A percentile compares a stretch with the other conserved stretches of the same genome.
These are phyloP conservation scores for Plectosphaerella cucumerina DNA, from an alignment of 2,329 filamentous ascomycete species.

Conservation along the genomic window DNA sequence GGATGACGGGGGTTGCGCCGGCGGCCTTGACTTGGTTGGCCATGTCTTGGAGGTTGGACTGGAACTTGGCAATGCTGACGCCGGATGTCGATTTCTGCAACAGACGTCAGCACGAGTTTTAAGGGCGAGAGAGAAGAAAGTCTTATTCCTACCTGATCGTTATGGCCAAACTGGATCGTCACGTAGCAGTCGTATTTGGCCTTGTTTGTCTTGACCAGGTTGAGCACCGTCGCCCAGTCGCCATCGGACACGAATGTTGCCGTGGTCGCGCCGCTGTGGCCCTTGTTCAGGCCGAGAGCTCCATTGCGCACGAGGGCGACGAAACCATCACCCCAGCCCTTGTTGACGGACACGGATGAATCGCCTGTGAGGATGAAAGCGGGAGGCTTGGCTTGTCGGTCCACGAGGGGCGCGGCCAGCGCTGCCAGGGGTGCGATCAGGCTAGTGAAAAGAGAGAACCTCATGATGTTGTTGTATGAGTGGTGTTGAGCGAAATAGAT, in stretches of 20 bases:
- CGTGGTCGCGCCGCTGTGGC: constrained; percentile 53
- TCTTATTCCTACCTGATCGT: constrained; percentile 45
- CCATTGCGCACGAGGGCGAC: constrained; percentile 41
- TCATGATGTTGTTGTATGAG: too few relatives aligned
- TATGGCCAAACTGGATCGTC: constrained; percentile 53
- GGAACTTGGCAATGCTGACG: constrained; percentile 42
- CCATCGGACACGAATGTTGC: constrained; percentile 47
- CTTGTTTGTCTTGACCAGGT: constrained; percentile 33
- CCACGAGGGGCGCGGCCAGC: too few relatives aligned
- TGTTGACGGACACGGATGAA: constrained; percentile 41
- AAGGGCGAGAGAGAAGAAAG: too few relatives aligned
- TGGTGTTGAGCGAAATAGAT: too few relatives aligned
- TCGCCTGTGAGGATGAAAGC: constrained; percentile 46
- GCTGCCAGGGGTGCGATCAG: too few relatives aligned
- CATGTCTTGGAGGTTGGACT: constrained; percentile 44
- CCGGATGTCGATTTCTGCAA: constrained; percentile 42
- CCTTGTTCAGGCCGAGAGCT: constrained; percentile 51
- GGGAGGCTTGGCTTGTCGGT: constrained; percentile 17
- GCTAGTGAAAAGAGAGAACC: too few relatives aligned
- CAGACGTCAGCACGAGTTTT: constrained; percentile 17
- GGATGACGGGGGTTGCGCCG: constrained; percentile 42
- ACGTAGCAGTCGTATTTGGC: constrained; percentile 24
- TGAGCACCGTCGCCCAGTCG: constrained; percentile 46
- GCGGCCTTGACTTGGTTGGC: constrained; percentile 35
- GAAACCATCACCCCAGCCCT: constrained; percentile 57